Conservation (phyloP, 2,329 filamentous ascomycete genomes). For the Triangularia setosa region DNA sequence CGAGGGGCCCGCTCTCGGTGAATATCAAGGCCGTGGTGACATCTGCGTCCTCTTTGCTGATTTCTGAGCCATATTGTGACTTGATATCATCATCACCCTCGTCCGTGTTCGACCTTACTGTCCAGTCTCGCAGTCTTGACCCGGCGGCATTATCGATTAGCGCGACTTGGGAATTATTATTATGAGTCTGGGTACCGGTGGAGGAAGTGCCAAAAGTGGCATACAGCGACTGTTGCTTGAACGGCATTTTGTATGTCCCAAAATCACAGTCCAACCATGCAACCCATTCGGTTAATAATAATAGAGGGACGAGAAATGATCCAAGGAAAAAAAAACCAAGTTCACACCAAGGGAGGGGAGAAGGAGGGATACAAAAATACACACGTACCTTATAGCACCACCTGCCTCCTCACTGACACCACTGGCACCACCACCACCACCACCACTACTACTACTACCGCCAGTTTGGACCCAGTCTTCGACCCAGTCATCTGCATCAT, state of each 20-base stretch:
- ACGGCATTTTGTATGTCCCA: constrained; percentile 9
- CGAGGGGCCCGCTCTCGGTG: constrained; percentile 7
- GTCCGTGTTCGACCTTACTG: not conserved
- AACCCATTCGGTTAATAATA: not conserved
- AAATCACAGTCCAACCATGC: not conserved
- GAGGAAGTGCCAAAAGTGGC: constrained; percentile 13
- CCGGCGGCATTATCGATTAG: constrained; percentile 1
- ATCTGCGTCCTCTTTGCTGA: constrained; percentile 20
- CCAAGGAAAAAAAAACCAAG: not conserved
- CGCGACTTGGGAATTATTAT: not conserved
- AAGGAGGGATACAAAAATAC: not conserved
- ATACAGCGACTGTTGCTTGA: constrained; percentile 11
- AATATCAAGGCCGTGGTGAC: constrained; percentile 20
- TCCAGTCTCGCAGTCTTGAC: constrained; percentile 18
- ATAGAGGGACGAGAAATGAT: not conserved
- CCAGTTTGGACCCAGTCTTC: constrained; percentile 1
- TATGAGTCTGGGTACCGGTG: not conserved
- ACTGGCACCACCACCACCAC: not conserved
- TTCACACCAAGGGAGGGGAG: not conserved
- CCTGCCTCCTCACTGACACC: not conserved
- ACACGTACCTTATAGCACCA: constrained; percentile 7
- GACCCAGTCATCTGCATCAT: constrained; percentile 3
- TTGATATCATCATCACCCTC: constrained; percentile 8
- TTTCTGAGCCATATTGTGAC: constrained; percentile 17
- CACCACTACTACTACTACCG: not conserved